phyloP scores from a whole-genome alignment of 148 eudicot genomes.

The Polygonum maritimum region DNA sequence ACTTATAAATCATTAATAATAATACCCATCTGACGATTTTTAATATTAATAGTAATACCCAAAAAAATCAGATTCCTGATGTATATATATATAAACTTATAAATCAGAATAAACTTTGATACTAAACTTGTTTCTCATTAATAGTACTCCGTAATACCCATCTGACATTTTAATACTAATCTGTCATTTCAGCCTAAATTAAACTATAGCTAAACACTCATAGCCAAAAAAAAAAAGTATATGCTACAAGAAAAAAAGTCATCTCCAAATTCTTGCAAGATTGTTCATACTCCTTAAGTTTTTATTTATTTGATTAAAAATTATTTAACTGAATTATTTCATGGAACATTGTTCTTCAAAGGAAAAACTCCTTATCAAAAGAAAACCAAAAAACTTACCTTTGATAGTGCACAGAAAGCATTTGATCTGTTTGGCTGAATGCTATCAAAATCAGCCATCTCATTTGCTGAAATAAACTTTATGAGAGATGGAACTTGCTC shows the following conservation, averaged over 20 bases:
- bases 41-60: too few relatives aligned
- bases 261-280: neutral
- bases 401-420: neutral
- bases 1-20: too few relatives aligned
- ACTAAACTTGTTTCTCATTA: too few relatives aligned
- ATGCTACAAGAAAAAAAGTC: neutral
- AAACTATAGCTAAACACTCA: too few relatives aligned
- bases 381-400: neutral
- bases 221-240: neutral
- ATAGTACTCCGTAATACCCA: too few relatives aligned
- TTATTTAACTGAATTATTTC: too few relatives aligned
- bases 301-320: too few relatives aligned
- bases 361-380: too few relatives aligned
- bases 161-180: too few relatives aligned
- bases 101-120: neutral
- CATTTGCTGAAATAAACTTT: neutral
- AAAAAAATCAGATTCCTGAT: neutral
- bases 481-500: slow-evolving; percentile 8
- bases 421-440: neutral
- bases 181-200: too few relatives aligned
- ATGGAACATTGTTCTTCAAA: too few relatives aligned
- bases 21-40: too few relatives aligned
- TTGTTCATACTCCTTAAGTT: neutral
- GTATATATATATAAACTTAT: neutral
- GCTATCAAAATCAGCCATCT: slow-evolving; percentile 8